Base-by-base conservation (phyloP, 495 filamentous ascomycete species). In the Trichocladium antarcticum region DNA sequence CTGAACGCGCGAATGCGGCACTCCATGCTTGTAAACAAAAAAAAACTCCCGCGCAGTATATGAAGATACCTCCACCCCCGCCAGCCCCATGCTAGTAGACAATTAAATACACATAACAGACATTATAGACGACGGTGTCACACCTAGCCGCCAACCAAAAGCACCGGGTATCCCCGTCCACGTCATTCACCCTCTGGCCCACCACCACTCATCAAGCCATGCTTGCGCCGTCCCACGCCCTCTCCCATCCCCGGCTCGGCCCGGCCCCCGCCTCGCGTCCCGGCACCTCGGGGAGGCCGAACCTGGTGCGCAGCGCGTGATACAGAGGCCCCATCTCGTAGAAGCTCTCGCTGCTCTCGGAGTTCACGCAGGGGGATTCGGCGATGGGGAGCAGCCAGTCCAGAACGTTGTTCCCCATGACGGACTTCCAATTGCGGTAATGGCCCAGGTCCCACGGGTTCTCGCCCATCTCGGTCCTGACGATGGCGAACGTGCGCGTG, bases 311-410 rank as follows among this genome's bases (percentile, higher is more conserved):
- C 22, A 77, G 44, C 15, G 63, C 43, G 3, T 63, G 56, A 10
- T 74, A 59, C 20, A 67, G 43, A 1, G 64, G 66, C 6, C 74
- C 74, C 59, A 76, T 55, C 17, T 62, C 57, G 55, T 72, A 79
- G 28, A 74, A 67, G 54, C 74, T 71, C 41, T 72, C 67, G 29
- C 56, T 56, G 39, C 61, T 65, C 39, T 77, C 75, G 51, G 73
- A 69, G 27, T 51, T 66, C 16, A 59, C 53, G 49, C 81, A 87
- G 0, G 86, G 86, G 15, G 81, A 82, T 22, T 68, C 66, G 45
- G 72, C 78, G 38, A 89, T 57, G 6, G 85, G 85, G 12, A 93
- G 65, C 28, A 90, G 61, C 83, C 84, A 90, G 52, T 92, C 86
- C 37, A 74, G 51, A 9, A 77, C 47, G n/a, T 65, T 76, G 36